Percentiles rank a stretch among this genome's conserved stretches.
phyloP scores from a whole-genome alignment of 1,139 yeast species.

The Kluyveromyces sp. region DNA sequence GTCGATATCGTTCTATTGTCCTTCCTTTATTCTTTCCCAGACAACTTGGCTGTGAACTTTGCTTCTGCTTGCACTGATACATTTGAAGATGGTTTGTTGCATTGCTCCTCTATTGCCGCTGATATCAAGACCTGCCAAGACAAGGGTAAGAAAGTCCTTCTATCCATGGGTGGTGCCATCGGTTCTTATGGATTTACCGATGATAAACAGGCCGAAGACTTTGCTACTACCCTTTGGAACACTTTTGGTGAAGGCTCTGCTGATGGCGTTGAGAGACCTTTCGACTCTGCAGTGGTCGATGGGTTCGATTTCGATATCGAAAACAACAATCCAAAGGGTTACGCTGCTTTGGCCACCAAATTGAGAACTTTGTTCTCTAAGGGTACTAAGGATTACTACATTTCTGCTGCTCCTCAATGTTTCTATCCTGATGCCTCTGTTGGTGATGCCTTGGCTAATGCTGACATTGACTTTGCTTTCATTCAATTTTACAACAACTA shows the following conservation, averaged over 20 bases:
- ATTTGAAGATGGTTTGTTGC: conserved; percentile 47
- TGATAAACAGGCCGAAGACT: conserved; percentile 55
- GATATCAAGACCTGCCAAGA: conserved; percentile 81
- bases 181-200: conserved; percentile 69
- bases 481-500: conserved; percentile 91
- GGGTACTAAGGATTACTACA: conserved; percentile 59
- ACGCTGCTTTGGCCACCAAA: conserved; percentile 51
- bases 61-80: conserved; percentile 57
- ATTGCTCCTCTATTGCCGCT: conserved; percentile 57
- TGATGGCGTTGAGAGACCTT: conserved; percentile 52
- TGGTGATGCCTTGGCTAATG: conserved; percentile 55
- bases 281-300: conserved; percentile 59
- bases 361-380: conserved; percentile 51
- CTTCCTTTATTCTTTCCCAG: conserved; percentile 59
- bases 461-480: conserved; percentile 75
- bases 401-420: conserved; percentile 96
- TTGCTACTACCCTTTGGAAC: conserved; percentile 77
- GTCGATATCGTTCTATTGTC: conserved; percentile 70
- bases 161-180: conserved; percentile 83
- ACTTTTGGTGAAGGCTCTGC: conserved; percentile 72
- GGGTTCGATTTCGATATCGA: conserved; percentile 74
- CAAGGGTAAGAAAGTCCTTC: conserved; percentile 65
- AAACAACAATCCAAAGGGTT: conserved; percentile 45
- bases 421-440: conserved; percentile 83
- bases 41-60: conserved; percentile 49